A percentile compares a stretch with the other conserved stretches of the same genome.
Evolutionary conservation across 352 stramenopile species (phyloP).

Genomic region (Pythium folliculosum): DNA sequence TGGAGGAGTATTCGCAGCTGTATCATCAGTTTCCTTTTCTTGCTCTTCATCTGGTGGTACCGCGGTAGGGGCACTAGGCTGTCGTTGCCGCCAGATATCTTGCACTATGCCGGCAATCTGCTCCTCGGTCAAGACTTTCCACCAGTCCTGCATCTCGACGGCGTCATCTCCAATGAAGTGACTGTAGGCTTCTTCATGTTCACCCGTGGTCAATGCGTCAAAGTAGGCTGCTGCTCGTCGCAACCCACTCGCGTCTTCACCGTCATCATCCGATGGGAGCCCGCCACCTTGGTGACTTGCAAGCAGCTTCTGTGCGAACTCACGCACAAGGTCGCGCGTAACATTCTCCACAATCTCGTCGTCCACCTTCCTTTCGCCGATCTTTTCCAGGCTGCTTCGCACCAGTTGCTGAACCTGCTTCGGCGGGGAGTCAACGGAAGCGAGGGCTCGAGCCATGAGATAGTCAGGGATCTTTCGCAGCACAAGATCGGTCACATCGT

Average conservation of each 20-base stretch:
- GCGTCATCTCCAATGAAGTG: not conserved
- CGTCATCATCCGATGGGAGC: slow-evolving; percentile 1
- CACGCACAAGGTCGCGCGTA: slow-evolving; percentile 9
- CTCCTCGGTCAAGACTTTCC: slow-evolving; percentile 27
- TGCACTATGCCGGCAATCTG: slow-evolving; percentile 25
- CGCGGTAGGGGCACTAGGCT: not conserved
- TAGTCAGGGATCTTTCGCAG: slow-evolving; percentile 26
- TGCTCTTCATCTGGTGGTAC: not conserved
- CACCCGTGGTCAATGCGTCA: slow-evolving; percentile 1
- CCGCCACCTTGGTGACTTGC: not conserved
- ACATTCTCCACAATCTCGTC: slow-evolving; percentile 17
- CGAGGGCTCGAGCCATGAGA: slow-evolving; percentile 13
- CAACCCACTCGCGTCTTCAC: slow-evolving; percentile 24
- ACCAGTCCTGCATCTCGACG: slow-evolving; percentile 19
- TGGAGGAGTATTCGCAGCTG: not conserved
- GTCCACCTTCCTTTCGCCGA: not conserved
- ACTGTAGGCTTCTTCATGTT: not conserved
- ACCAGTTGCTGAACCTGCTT: slow-evolving; percentile 18
- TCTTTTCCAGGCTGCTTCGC: slow-evolving; percentile 23
- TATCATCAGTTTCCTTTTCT: not conserved
- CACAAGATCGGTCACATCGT: slow-evolving; percentile 19
- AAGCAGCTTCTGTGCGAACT: slow-evolving; percentile 14
- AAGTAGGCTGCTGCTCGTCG: slow-evolving; percentile 22
- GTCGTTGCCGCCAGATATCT: slow-evolving; percentile 22
- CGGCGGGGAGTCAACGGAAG: not conserved